Evolutionary conservation across 768 basidiomycete genomes (phyloP), one percentile per base, ranked within the genome.

Genomic region (Candolleomyces eurysporus): DNA sequence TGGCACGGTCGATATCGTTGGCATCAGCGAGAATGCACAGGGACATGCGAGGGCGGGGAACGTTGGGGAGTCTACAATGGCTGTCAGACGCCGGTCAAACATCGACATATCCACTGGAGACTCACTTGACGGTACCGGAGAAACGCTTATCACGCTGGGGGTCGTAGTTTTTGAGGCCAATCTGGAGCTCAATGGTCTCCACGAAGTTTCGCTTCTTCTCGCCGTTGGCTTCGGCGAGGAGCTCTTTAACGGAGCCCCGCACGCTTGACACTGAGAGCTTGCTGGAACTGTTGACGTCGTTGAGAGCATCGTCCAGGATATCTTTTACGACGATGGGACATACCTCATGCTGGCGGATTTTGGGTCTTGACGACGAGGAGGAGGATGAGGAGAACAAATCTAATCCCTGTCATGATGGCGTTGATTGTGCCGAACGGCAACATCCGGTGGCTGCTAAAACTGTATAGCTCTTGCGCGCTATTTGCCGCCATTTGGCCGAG

Each of bases 131-230:
- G 55, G 94, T 97, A 72, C 94, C 94, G 66, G 94, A 96, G 92
- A 99, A 98, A 94, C 97, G 97, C 84, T 98, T 99, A 80, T 99
- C 97, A 66, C 97, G 84, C 87, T 98, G 97, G 69, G 97, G 96
- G 78, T 99, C 95, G 82, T 97, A 97, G 86, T 97, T 97, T 84
- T 96, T 97, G 72, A 97, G 85, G 68, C 95, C 95, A 69, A 97
- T 92, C 77, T 96, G 94, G 68, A 97, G 85, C 77, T 97, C 95
- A 73, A 96, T 89, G 61, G 95, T 97, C 84, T 96, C 94, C 65
- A 95, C 86, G 74, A 95, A 96, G 77, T 96, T 95, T 69, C 94
- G 88, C 79, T 85, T 91, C 80, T 92, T 90, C 77, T 94, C 94
- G 79, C 89, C 89, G 67, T 79, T 90, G 70, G 94, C 87, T 17